Percentiles rank a stretch among this genome's conserved stretches.
These are phyloP conservation scores for Melanopsichium pennsylvanicum DNA, from an alignment of 1,284 basidiomycete species.

Conservation along the genomic window DNA sequence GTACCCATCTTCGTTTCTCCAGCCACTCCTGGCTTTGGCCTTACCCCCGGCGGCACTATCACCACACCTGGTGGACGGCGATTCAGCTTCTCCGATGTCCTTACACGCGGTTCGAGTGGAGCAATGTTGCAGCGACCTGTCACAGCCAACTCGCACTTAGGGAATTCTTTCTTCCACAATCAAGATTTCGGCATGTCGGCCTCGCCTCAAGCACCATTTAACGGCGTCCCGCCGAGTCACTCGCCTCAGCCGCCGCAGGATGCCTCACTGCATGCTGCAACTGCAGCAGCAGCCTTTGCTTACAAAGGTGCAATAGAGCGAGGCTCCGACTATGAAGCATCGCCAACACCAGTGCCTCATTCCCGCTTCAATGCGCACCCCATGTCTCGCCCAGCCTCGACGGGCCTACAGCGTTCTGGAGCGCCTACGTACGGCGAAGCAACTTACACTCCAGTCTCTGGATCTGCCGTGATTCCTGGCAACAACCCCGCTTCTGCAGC, in stretches of 20 bases:
- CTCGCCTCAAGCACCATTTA: constrained; percentile 1
- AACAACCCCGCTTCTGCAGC: constrained; percentile 5
- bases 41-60: constrained; percentile 28
- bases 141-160: constrained; percentile 22
- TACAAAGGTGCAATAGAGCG: constrained; percentile 5
- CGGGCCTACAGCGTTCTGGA: constrained; percentile 5
- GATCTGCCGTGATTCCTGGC: not conserved
- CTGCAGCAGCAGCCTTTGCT: constrained; percentile 1
- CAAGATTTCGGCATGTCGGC: constrained; percentile 8
- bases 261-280: constrained; percentile 6
- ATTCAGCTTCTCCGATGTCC: constrained; percentile 42
- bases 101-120: constrained; percentile 7
- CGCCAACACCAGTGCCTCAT: not conserved
- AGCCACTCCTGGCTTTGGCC: constrained; percentile 24
- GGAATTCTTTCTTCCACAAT: constrained; percentile 9
- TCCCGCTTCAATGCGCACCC: not conserved
- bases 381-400: constrained; percentile 28
- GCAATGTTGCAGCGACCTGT: constrained; percentile 18
- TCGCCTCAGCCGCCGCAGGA: constrained; percentile 18
- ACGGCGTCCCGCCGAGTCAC: constrained; percentile 5
- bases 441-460: constrained; percentile 5
- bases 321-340: not conserved
- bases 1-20: constrained; percentile 31
- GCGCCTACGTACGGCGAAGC: constrained; percentile 10
- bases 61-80: constrained; percentile 39